Evolutionary conservation across 345 rosid genomes (phyloP), one percentile per base, ranked within the genome.

Genomic region (Syzygium jambos): DNA sequence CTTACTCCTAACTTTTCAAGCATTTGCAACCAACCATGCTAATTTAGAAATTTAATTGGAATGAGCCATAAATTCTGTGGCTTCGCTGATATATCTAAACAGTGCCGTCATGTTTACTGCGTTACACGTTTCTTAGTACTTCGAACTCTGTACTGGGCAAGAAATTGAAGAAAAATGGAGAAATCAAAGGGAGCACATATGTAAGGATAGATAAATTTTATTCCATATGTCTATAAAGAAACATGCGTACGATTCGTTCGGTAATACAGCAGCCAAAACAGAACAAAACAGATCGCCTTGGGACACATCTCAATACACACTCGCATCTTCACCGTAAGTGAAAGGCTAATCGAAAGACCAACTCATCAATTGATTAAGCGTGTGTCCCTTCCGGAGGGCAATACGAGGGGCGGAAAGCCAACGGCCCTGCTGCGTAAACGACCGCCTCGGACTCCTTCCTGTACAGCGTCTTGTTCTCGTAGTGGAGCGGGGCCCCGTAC

Each of bases 321-420:
- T 52, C 2, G 85, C 57, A 55, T 84, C 25, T 55, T 68, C 13
- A 17, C 46, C 80, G 2, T 38, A 34, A 65, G 78, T 65, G 15
- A 30, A 8, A 34, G 46, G 25, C 80, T 17, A 34, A 34, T 34
- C 14, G 73, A 61, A n/a, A n/a, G 73, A 23, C 63, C n/a, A 23
- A 11, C 63, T 57, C 5, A 25, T 57, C 4, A 10, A 23, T 57
- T 25, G 29, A 57, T 34, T 43, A 86, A 11, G 49, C 73, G 77
- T 82, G 77, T 3, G 86, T 78, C 85, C 22, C 86, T 8, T 34
- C 52, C 1, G 93, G 88, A 86, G 93, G 90, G 91, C 98, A 97
- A 7, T 92, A 87, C 52, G 90, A 86, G 49, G 97, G 97, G 51
- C 95, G 96, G 93, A 97, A 97, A 88, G 98, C 98, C 93, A 96